These are phyloP conservation scores for Stramenopiles sp. DNA, from an alignment of 352 stramenopile species.

Conservation along the genomic window DNA sequence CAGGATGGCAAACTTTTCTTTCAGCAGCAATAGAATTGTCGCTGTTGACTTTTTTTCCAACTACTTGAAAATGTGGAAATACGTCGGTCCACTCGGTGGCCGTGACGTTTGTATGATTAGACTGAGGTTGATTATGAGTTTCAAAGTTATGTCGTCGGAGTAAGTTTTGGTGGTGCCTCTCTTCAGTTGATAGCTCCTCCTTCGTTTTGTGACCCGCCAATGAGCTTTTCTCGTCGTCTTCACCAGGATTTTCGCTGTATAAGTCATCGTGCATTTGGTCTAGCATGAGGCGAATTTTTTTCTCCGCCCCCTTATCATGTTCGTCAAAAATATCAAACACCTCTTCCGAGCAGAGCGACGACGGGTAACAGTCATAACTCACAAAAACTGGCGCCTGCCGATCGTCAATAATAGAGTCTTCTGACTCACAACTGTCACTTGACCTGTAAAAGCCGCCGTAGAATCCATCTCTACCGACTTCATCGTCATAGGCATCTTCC, in stretches of 20 bases:
- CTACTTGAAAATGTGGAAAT: neutral
- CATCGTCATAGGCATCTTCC: too few relatives aligned
- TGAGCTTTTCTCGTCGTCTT: neutral
- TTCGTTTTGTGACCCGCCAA: neutral
- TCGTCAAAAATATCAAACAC: neutral
- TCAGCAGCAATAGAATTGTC: neutral
- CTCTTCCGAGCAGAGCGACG: neutral
- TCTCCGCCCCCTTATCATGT: neutral
- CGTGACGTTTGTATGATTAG: neutral
- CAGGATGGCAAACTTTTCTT: neutral
- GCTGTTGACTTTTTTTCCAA: neutral
- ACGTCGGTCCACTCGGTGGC: neutral
- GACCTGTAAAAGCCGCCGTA: too few relatives aligned
- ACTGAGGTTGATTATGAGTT: neutral
- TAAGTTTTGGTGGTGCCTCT: neutral
- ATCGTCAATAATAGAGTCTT: too few relatives aligned
- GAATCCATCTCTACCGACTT: too few relatives aligned
- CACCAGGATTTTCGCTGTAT: neutral
- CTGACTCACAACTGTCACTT: too few relatives aligned
- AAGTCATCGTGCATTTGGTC: neutral
- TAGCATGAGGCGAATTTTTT: neutral
- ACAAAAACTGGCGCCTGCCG: neutral
- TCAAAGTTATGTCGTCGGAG: neutral
- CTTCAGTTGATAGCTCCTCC: neutral
- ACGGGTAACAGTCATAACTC: neutral